Percentiles rank a stretch among this genome's conserved stretches.
phyloP scores from a whole-genome alignment of 169 alveolate genomes.

The Perkinsus chesapeaki region DNA sequence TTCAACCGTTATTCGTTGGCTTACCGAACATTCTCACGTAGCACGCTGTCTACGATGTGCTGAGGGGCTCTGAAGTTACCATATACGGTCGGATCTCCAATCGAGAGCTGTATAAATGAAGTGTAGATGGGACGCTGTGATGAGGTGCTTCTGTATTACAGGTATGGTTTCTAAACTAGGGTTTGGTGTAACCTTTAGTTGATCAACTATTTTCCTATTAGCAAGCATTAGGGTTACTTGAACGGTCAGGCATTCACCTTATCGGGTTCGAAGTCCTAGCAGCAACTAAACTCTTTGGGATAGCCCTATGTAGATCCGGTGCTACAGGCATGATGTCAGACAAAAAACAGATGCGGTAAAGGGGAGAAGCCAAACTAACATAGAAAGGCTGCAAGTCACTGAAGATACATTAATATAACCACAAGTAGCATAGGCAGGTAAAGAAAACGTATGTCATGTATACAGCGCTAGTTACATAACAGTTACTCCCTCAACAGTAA shows the following conservation, averaged over 20 bases:
- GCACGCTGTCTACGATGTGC: not conserved
- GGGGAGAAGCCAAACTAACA: no score
- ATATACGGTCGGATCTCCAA: conserved; percentile 15
- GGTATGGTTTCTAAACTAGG: not conserved
- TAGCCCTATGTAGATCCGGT: not conserved
- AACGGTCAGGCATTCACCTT: not conserved
- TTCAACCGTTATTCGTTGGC: no score
- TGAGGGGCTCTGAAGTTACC: conserved; percentile 11
- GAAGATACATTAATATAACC: no score
- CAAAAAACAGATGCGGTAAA: not conserved
- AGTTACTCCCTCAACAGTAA: no score
- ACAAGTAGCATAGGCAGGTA: no score
- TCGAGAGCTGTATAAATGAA: not conserved
- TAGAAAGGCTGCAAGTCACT: no score
- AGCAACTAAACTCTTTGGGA: not conserved
- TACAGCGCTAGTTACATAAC: no score
- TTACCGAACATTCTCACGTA: not conserved
- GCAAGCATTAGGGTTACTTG: not conserved
- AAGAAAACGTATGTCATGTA: no score
- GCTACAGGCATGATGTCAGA: not conserved
- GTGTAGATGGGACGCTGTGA: no score
- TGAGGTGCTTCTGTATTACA: not conserved
- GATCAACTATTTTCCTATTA: not conserved
- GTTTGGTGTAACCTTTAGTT: not conserved
- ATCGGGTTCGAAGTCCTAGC: not conserved